Percentiles rank a stretch among this genome's conserved stretches.
Conservation (phyloP, 805 yeast genomes). For the Nakazawaea ernobii region DNA sequence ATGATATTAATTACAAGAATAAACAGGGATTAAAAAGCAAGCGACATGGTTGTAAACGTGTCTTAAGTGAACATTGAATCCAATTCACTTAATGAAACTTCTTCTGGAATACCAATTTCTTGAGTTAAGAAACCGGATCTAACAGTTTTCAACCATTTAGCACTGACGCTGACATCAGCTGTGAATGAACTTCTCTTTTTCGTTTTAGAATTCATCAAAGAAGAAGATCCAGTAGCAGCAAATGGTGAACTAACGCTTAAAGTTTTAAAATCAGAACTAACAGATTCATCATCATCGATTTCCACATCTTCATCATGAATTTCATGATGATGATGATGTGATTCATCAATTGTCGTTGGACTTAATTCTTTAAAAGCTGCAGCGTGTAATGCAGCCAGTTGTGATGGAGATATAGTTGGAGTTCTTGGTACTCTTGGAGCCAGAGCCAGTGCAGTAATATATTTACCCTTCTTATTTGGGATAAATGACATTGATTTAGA, state of each 20-base stretch:
- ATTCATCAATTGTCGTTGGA: not conserved
- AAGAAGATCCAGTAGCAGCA: constrained; percentile 25
- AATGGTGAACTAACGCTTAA: constrained; percentile 20
- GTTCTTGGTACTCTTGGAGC: constrained; percentile 74
- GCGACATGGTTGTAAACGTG: not conserved
- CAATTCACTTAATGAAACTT: constrained; percentile 64
- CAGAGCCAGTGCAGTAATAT: constrained; percentile 73
- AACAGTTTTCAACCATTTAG: constrained; percentile 68
- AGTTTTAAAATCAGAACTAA: constrained; percentile 25
- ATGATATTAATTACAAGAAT: no score
- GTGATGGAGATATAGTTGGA: constrained; percentile 52
- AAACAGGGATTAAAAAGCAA: not conserved
- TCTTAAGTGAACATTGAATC: constrained; percentile 38
- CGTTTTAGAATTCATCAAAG: not conserved
- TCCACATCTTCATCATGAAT: not conserved
- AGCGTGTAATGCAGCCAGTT: constrained; percentile 69
- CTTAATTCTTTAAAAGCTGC: constrained; percentile 52
- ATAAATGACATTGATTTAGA: constrained; percentile 63
- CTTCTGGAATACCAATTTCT: constrained; percentile 77
- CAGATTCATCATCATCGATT: not conserved
- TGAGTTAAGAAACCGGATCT: constrained; percentile 73
- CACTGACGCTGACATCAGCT: constrained; percentile 29
- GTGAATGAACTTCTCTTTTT: constrained; percentile 8
- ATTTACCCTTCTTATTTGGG: constrained; percentile 42
- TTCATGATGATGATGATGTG: constrained; percentile 14